Percentiles rank a stretch among this genome's conserved stretches.
Evolutionary conservation across 441 rosid species (phyloP).

Genomic region (Erodium chrysanthum): DNA sequence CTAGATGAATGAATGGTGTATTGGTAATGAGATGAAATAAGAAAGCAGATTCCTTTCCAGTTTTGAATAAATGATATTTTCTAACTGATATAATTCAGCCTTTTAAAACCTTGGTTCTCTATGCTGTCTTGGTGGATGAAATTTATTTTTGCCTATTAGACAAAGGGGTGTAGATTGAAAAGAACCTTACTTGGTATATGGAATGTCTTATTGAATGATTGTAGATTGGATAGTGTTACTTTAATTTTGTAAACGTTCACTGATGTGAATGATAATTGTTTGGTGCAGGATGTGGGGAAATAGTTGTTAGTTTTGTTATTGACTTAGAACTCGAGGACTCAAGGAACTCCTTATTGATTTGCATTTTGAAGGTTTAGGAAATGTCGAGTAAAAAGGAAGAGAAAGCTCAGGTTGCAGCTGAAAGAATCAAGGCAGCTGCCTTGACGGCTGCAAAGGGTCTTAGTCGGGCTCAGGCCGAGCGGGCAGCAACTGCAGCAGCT

Average conservation of each 20-base stretch:
- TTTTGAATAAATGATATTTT: too few species aligned
- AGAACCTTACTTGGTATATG: background rate
- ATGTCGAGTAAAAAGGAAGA: slow-evolving; percentile 81
- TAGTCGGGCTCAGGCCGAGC: slow-evolving; percentile 92
- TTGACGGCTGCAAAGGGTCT: slow-evolving; percentile 76
- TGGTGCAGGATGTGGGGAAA: background rate
- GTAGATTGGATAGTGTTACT: background rate
- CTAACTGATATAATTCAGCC: too few species aligned
- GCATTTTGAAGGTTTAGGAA: slow-evolving; percentile 7
- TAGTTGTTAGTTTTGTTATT: background rate
- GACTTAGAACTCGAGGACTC: background rate
- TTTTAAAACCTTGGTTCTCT: too few species aligned
- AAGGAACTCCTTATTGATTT: background rate
- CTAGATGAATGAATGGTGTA: too few species aligned
- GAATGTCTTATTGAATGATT: background rate
- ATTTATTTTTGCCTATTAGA: background rate
- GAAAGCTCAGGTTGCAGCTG: slow-evolving; percentile 79
- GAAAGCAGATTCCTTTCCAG: too few species aligned
- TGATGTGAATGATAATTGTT: background rate
- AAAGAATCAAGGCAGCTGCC: slow-evolving; percentile 81
- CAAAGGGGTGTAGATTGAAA: background rate
- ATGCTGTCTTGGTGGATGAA: background rate
- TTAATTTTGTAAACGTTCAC: background rate
- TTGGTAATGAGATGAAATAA: too few species aligned
- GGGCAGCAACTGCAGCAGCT: slow-evolving; percentile 86